A percentile compares a stretch with the other conserved stretches of the same genome.
Evolutionary conservation across 495 filamentous ascomycete genomes (phyloP).

Genomic region (Penicillium riverlandense): DNA sequence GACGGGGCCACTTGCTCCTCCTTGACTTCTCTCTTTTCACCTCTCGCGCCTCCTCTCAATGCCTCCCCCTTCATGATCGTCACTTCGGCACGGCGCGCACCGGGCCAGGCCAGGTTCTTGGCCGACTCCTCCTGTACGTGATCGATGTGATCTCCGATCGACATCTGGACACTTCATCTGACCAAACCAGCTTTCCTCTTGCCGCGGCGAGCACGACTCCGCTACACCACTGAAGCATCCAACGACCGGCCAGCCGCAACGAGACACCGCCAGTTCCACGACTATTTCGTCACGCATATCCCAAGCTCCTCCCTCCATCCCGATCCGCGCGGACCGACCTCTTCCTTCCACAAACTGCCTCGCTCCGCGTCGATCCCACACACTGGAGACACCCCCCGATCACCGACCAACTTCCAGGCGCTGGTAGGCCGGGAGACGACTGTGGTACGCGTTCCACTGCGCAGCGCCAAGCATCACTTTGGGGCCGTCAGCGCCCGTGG

Average conservation of each 20-base stretch:
- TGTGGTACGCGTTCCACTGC: conserved; percentile 94
- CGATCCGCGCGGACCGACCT: conserved; percentile 60
- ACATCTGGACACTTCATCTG: too few species aligned
- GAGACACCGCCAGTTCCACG: conserved; percentile 65
- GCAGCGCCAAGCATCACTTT: conserved; percentile 93
- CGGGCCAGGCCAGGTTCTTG: conserved; percentile 35
- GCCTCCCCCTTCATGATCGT: conserved; percentile 35
- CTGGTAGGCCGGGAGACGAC: conserved; percentile 71
- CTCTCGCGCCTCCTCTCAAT: conserved; percentile 13
- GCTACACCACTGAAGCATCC: conserved; percentile 12
- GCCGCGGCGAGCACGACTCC: conserved; percentile 7
- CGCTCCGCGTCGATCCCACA: conserved; percentile 79
- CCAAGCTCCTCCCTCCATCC: conserved; percentile 91
- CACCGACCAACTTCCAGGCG: conserved; percentile 49
- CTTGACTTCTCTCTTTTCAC: conserved; percentile 1
- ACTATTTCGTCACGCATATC: conserved; percentile 94
- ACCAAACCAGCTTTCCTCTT: conserved; percentile 13
- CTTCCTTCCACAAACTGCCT: conserved; percentile 67
- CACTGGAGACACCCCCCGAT: conserved; percentile 42
- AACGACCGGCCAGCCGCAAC: conserved; percentile 1
- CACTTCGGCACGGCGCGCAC: conserved; percentile 34
- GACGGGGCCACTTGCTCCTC: neutral
- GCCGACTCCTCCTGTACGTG: conserved; percentile 30
- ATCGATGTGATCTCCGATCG: conserved; percentile 14
- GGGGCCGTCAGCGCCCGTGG: conserved; percentile 74